Base-by-base conservation (phyloP, 768 basidiomycete genomes). In the Tremella yokohamensis region DNA sequence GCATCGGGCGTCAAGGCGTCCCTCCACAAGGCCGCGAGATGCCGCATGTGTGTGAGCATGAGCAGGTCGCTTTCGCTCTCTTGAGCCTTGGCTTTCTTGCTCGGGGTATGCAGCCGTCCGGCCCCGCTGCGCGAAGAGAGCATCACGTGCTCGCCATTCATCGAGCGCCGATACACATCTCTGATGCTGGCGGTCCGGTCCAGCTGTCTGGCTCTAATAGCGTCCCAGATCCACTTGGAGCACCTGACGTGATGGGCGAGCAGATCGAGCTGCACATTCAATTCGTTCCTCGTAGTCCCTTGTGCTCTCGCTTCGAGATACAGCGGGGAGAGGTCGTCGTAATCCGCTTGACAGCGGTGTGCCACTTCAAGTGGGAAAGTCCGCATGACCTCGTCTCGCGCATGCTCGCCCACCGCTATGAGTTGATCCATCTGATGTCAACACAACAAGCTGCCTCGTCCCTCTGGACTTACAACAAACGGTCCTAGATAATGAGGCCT, bases 381-480 rank as follows among this genome's bases (percentile, higher is more conserved):
- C 8, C 52, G 55, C 52, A 68, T 53, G 42, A 70, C 54, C 3
- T 18, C 40, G 4, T 40, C 34, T 1, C 50, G 22, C 6, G 54
- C 54, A 1, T 34, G 42, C 38, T 64, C 20, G 2, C 66, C 69
- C n/a, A 42, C 13, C 1, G 19, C 24, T 52, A 63, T 63, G 20
- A 72, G 49, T 15, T 48, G 16, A 52, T 72, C 70, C 63, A 72
- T 66, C 70, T 69, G 26, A 0, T 3, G 16, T 15, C 13, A 18
- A 34, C 51, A 13, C 15, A 24, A 1, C 20, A 44, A 18, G 25
- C 20, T 13, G 24, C 22, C 0, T 11, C 40, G 11, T 34, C 29
- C 3, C 22, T n/a, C 1, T 26, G 7, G 11, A 64, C 70, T 59
- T 37, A 68, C 70, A 19, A 72, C 53, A 40, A 65, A 69, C 2